These are phyloP conservation scores for Misopates orontium DNA, from an alignment of 257 asterid species.

Conservation along the genomic window DNA sequence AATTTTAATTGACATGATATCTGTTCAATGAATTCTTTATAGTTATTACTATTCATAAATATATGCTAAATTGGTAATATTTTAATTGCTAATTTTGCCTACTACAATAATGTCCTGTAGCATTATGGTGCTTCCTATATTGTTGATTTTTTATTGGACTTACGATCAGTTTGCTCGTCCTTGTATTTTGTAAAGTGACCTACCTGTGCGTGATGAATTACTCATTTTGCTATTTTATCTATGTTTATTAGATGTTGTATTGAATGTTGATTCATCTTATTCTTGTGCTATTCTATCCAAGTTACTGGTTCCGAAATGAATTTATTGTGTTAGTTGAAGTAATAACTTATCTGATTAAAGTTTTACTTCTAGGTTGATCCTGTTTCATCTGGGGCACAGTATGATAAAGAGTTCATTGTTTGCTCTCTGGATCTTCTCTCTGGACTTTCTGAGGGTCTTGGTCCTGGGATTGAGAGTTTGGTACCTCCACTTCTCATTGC, in stretches of 20 bases:
- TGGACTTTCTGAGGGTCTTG: conserved; percentile 98
- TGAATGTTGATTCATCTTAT: too few relatives aligned
- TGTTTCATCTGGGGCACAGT: conserved; percentile 76
- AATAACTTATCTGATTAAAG: conserved; percentile 24
- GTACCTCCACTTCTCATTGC: conserved; percentile 44
- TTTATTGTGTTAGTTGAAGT: neutral
- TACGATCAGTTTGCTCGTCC: conserved; percentile 5
- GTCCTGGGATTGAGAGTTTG: conserved; percentile 94
- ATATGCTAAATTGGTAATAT: conserved; percentile 4
- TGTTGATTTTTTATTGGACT: neutral
- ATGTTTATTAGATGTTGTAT: too few relatives aligned
- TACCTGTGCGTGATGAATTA: neutral
- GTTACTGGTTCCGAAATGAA: neutral
- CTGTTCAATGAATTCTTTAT: conserved; percentile 6
- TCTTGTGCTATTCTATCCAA: too few relatives aligned
- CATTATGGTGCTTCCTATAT: neutral
- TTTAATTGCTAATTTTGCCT: conserved; percentile 6
- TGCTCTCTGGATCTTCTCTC: conserved; percentile 98
- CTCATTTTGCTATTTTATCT: neutral
- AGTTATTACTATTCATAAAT: neutral
- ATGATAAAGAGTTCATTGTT: conserved; percentile 89
- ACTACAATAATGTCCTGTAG: neutral
- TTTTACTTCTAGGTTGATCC: conserved; percentile 70
- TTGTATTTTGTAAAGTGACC: neutral
- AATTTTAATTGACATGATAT: conserved; percentile 40